Evolutionary conservation across 495 filamentous ascomycete genomes (phyloP).

Genomic region (Sabuloglossum arenarium): DNA sequence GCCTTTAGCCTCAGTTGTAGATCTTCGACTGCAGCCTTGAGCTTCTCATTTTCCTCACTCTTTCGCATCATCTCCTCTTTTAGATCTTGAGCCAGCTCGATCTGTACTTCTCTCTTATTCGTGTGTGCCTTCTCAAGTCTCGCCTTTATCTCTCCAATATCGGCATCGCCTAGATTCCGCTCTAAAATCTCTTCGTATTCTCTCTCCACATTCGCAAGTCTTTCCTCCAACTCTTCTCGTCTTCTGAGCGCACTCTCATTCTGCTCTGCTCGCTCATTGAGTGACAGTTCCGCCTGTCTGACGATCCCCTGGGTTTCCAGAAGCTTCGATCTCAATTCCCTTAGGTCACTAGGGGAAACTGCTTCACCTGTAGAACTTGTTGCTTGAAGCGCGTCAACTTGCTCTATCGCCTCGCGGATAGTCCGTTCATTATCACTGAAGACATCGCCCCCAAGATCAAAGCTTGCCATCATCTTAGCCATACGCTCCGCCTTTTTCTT

Average conservation of each 20-base stretch:
- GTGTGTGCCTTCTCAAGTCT: conserved; percentile 56
- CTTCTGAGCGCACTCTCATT: conserved; percentile 41
- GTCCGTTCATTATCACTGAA: conserved; percentile 80
- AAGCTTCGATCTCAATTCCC: conserved; percentile 52
- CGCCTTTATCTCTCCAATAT: conserved; percentile 63
- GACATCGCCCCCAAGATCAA: conserved; percentile 74
- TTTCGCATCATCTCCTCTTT: conserved; percentile 49
- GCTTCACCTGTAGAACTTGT: conserved; percentile 53
- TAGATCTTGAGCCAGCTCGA: conserved; percentile 47
- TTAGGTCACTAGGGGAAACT: conserved; percentile 61
- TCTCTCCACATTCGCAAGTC: conserved; percentile 46
- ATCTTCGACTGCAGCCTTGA: conserved; percentile 57
- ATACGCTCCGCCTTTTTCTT: conserved; percentile 96
- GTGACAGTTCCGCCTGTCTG: conserved; percentile 73
- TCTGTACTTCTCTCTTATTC: conserved; percentile 47
- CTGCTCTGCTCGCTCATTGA: conserved; percentile 42
- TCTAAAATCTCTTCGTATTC: conserved; percentile 68
- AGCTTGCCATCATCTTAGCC: conserved; percentile 99
- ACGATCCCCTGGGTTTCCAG: conserved; percentile 82
- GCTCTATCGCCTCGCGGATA: conserved; percentile 60
- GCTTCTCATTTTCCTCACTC: conserved; percentile 52
- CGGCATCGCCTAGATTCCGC: conserved; percentile 55
- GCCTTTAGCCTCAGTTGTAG: conserved; percentile 47
- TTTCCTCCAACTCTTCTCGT: conserved; percentile 49
- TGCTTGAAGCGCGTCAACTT: conserved; percentile 58